These are phyloP conservation scores for Halophytophthora polymorphica DNA, from an alignment of 352 stramenopile species.

Conservation along the genomic window DNA sequence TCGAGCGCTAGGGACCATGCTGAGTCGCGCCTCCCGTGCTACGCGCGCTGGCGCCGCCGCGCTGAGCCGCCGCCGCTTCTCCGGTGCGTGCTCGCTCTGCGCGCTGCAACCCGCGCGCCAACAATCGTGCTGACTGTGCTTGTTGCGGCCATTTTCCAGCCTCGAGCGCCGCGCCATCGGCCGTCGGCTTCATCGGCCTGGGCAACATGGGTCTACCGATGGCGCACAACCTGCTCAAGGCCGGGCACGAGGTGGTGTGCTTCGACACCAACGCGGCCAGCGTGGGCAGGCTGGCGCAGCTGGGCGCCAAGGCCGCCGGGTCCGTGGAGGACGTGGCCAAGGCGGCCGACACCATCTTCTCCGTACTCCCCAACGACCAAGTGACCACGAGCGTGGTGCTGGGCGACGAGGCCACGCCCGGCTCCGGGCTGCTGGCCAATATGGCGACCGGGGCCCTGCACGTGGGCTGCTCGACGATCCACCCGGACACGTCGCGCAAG, in stretches of 20 bases:
- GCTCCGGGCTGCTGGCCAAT: slow-evolving; percentile 34
- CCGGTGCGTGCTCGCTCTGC: slow-evolving; percentile 4
- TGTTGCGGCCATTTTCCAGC: slow-evolving; percentile 2
- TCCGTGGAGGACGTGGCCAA: slow-evolving; percentile 43
- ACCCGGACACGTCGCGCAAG: slow-evolving; percentile 48
- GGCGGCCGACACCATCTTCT: slow-evolving; percentile 43
- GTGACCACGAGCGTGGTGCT: slow-evolving; percentile 43
- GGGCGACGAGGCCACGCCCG: slow-evolving; percentile 14
- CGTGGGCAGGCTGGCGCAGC: slow-evolving; percentile 21
- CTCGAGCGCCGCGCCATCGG: slow-evolving; percentile 3
- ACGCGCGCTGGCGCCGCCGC: no score
- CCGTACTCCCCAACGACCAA: slow-evolving; percentile 67
- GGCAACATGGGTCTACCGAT: slow-evolving; percentile 93
- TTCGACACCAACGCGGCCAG: slow-evolving; percentile 49
- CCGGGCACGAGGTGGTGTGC: slow-evolving; percentile 49
- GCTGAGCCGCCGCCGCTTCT: slow-evolving; percentile 8
- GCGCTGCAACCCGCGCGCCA: no score
- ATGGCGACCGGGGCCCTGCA: slow-evolving; percentile 39
- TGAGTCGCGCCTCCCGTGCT: background rate
- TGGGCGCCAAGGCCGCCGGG: slow-evolving; percentile 31
- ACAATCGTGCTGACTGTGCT: background rate
- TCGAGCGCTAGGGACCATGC: background rate
- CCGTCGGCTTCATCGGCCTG: slow-evolving; percentile 87
- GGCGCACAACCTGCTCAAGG: slow-evolving; percentile 85
- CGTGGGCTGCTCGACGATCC: slow-evolving; percentile 72